phyloP scores from a whole-genome alignment of 2,329 filamentous ascomycete species.

The Diaporthe caulivora region DNA sequence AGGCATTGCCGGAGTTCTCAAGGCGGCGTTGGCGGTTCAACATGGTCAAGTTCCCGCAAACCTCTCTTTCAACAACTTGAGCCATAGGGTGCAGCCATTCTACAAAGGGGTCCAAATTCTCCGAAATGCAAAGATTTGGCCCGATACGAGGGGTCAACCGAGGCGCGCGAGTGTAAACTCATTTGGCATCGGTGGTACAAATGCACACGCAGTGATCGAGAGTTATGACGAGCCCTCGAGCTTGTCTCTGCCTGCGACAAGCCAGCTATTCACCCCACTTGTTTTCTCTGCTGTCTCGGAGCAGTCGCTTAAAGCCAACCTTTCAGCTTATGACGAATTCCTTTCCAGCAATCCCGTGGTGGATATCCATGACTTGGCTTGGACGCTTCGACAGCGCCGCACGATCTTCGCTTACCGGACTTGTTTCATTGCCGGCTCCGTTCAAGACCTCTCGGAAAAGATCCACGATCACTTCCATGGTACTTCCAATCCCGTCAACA shows the following conservation, averaged over 20 bases:
- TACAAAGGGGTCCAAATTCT: conserved; percentile 43
- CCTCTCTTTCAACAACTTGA: conserved; percentile 50
- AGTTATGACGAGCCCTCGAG: neutral
- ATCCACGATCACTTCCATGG: neutral
- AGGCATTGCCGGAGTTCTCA: conserved; percentile 56
- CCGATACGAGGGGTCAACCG: neutral
- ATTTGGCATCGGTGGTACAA: conserved; percentile 34
- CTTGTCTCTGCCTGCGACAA: neutral
- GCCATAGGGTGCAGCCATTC: conserved; percentile 48
- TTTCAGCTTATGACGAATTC: neutral
- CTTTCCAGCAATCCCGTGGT: neutral
- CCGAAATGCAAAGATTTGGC: neutral
- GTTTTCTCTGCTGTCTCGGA: neutral
- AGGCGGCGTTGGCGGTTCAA: conserved; percentile 51
- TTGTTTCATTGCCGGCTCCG: neutral
- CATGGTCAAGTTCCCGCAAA: conserved; percentile 52
- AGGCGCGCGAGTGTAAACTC: conserved; percentile 24
- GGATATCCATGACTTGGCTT: neutral
- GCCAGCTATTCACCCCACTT: neutral
- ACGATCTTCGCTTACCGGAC: neutral
- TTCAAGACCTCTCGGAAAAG: neutral
- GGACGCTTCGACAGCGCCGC: neutral
- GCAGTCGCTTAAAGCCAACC: neutral
- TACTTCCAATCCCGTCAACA: neutral
- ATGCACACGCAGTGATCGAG: conserved; percentile 20